Evolutionary conservation across 2,329 filamentous ascomycete species (phyloP), one percentile per base, ranked within the genome.

Genomic region (Fusarium musae): DNA sequence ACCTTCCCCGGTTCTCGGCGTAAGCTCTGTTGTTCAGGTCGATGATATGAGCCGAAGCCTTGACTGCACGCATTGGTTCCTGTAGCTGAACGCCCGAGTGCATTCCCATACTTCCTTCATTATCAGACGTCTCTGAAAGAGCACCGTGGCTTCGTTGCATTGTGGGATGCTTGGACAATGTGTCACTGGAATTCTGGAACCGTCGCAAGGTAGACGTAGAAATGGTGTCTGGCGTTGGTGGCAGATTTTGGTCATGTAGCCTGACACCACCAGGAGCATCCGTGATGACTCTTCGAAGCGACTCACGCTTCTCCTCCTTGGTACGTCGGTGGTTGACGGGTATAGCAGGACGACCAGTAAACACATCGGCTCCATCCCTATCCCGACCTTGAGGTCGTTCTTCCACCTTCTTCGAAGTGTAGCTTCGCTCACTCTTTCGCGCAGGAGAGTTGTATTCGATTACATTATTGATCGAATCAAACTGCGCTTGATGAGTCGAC

Each of bases 211-310:
- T 88, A 4, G 87, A 86, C 5, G 87, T 89, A 3, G 88, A 89
- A 26, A 90, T 87, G 0, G 89, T 90, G 72, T 90, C 88, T 0
- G 89, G 89, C 0, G 89, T 90, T 0, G 89, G 89, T 15, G 89
- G 89, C 4, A 90, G 80, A 23, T 79, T 80, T 23, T 85, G 84
- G 9, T 85, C 82, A 59, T 84, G 81, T 4, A 84, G 66, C 75
- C 82, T 80, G 43, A 83, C 84, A 69, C 80, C 81, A 69, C 75
- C 82, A 67, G 63, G 82, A 76, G 82, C 83, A 36, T 87, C 85
- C 0, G 87, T 89, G 36, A 85, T 76, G 11, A 89, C 87, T 46
- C 80, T 84, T 15, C 87, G 83, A 17, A 88, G 72, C 1, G 84
- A 82, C 19, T 87, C 84, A 44, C 85, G 81, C 78, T 87, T 88